phyloP scores from a whole-genome alignment of 2,329 filamentous ascomycete genomes.

The Arthroderma uncinatum region DNA sequence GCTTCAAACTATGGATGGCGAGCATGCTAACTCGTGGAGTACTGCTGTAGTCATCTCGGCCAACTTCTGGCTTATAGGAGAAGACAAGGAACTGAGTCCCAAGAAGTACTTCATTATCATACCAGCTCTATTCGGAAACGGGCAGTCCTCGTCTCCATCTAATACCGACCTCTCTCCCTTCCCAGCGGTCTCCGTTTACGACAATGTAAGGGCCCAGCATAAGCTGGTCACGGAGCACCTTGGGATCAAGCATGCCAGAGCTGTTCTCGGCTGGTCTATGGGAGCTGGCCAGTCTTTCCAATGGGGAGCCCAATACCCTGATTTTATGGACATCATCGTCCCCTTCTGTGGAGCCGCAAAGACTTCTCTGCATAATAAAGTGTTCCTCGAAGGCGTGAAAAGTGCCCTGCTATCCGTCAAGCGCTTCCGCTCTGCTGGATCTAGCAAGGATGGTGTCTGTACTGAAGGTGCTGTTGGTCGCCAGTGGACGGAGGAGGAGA shows the following conservation, averaged over 20 bases:
- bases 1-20: background rate
- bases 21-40: background rate
- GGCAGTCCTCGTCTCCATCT: constrained; percentile 56
- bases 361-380: constrained; percentile 56
- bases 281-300: constrained; percentile 56
- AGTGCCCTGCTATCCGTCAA: constrained; percentile 48
- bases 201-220: constrained; percentile 59
- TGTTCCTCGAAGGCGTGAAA: constrained; percentile 57
- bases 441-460: constrained; percentile 36
- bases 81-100: constrained; percentile 54
- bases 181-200: constrained; percentile 53
- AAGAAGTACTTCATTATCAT: constrained; percentile 58
- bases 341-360: constrained; percentile 57
- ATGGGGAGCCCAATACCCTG: constrained; percentile 51
- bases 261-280: constrained; percentile 62
- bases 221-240: constrained; percentile 54
- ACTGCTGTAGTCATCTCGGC: constrained; percentile 45
- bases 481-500: constrained; percentile 45
- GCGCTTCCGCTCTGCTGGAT: constrained; percentile 42
- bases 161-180: constrained; percentile 50
- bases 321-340: constrained; percentile 54
- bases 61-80: constrained; percentile 64
- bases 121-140: constrained; percentile 57
- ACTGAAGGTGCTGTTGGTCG: constrained; percentile 28
- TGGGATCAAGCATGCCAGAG: constrained; percentile 47